Base-by-base conservation (phyloP, 805 yeast genomes). In the Sungouiozyma intestinalis region DNA sequence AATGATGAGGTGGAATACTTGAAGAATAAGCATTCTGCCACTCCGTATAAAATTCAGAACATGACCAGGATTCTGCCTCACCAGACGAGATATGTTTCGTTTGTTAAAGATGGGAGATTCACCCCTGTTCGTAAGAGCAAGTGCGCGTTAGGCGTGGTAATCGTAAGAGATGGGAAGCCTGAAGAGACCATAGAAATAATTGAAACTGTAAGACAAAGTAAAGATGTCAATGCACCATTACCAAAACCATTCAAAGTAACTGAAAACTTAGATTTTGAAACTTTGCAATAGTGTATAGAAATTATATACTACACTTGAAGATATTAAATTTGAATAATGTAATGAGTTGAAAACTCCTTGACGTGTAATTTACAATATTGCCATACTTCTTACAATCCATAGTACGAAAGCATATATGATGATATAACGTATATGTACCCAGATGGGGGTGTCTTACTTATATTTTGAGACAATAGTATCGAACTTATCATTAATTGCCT, bases 31-130 rank as follows among this genome's bases (percentile, higher is more conserved):
- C 79, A 79, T 56, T 69, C 74, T 42, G 73, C 77, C 54, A 73
- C 74, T 17, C 81, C 87, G 20, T 86, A 76, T 63, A 75, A 76
- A 58, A 68, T 92, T 43, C 72, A 72, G 32, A 92, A 92, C 59
- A 68, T 90, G 73, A 73, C 92, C 11, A 77, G 98, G 55, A 95
- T 92, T 2, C 68, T 92, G 42, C 97, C 97, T 14, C 75, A 80
- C 36, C 97, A 92, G 66, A 71, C 88, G 45, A 81, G 80, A 62
- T 85, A 79, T 65, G 76, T 92, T 40, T 72, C 94, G 3, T 87
- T 90, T 58, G 63, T 70, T 33, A 81, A 81, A 55, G 82, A 77
- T 43, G 81, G 75, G 38, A 73, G 95, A 56, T 90, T 81, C 62
- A 74, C 70, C 29, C 97, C 97, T 4, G 81, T 87, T 7, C 80